phyloP scores from a whole-genome alignment of 306 rosid species.

The Cucurbita moschata region DNA sequence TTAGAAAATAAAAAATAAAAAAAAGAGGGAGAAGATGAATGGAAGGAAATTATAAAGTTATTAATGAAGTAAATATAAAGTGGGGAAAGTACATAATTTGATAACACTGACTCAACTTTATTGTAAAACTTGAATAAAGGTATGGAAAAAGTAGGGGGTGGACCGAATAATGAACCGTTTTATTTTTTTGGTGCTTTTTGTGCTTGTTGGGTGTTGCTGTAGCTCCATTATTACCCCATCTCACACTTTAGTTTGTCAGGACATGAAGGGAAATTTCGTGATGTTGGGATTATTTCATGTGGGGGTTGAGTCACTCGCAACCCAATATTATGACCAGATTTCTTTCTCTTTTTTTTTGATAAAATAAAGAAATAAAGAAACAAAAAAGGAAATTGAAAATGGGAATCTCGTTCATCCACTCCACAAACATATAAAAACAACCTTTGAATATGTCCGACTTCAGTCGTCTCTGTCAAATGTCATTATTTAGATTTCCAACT shows the following conservation, averaged over 20 bases:
- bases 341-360: not conserved
- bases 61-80: not conserved
- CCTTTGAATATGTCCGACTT: conserved; percentile 58
- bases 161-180: not conserved
- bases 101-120: not conserved
- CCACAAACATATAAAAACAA: conserved; percentile 48
- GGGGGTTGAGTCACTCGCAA: conserved; percentile 2
- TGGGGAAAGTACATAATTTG: not conserved
- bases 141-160: not conserved
- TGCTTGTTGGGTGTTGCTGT: not conserved
- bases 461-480: conserved; percentile 27
- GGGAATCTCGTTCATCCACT: conserved; percentile 72
- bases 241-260: not conserved
- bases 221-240: not conserved
- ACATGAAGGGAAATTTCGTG: not conserved
- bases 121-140: not conserved
- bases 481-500: not conserved
- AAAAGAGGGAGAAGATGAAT: too few species aligned
- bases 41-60: too few species aligned
- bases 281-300: not conserved
- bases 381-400: too few species aligned
- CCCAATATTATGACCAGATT: not conserved
- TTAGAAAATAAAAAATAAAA: too few species aligned
- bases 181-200: not conserved
- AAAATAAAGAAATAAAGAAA: too few species aligned